Evolutionary conservation across 345 rosid species (phyloP).

Genomic region (Sapria himalayana): DNA sequence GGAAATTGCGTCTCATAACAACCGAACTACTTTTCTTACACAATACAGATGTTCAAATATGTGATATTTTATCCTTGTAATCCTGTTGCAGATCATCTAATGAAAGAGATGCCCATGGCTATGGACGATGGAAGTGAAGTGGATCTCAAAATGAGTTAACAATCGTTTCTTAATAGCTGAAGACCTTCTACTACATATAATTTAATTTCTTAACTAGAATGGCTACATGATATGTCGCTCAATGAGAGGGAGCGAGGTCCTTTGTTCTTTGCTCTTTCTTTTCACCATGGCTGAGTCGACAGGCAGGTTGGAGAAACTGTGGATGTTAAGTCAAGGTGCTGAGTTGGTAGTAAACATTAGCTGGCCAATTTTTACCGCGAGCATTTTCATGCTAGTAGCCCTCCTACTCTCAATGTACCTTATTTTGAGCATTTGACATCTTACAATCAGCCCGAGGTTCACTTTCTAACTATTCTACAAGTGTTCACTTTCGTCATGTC

Average conservation of each 20-base stretch:
- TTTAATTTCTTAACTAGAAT: too few relatives aligned
- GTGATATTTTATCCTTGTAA: too few relatives aligned
- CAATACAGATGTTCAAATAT: too few relatives aligned
- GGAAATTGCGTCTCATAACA: too few relatives aligned
- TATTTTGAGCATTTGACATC: constrained; percentile 87
- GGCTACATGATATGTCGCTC: too few relatives aligned
- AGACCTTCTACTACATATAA: too few relatives aligned
- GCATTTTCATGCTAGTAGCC: constrained; percentile 29
- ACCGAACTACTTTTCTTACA: too few relatives aligned
- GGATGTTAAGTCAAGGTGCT: constrained; percentile 24
- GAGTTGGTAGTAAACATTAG: constrained; percentile 22
- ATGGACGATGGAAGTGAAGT: too few relatives aligned
- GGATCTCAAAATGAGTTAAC: too few relatives aligned
- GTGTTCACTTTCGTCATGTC: neutral
- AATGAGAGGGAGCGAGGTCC: constrained; percentile 47
- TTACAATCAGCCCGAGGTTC: constrained; percentile 93
- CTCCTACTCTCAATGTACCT: constrained; percentile 64
- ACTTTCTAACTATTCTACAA: neutral
- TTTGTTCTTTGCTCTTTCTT: constrained; percentile 31
- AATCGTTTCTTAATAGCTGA: neutral
- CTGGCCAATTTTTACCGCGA: constrained; percentile 60
- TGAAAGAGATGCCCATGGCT: too few relatives aligned
- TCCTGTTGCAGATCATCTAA: too few relatives aligned
- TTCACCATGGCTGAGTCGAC: constrained; percentile 41
- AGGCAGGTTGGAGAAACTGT: constrained; percentile 19